A percentile compares a stretch with the other conserved stretches of the same genome.
phyloP scores from a whole-genome alignment of 768 basidiomycete species.

The Boletus vermiculosoides region DNA sequence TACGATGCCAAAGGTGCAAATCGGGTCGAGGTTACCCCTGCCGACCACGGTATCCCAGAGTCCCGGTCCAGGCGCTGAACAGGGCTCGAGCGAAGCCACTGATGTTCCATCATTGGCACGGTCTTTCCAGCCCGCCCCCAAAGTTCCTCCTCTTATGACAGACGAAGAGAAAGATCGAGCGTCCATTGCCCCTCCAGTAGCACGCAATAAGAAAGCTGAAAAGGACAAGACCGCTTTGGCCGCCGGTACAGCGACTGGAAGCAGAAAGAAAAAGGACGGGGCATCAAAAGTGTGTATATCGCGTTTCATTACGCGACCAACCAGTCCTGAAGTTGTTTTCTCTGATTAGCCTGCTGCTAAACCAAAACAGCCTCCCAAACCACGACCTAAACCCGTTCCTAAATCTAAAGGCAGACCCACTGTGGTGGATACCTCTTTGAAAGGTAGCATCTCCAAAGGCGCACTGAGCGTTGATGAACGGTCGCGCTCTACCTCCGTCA shows the following conservation, averaged over 20 bases:
- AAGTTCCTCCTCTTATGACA: constrained; percentile 7
- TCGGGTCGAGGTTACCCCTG: background rate
- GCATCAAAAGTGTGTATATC: constrained; percentile 21
- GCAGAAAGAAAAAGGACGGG: constrained; percentile 37
- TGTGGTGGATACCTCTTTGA: constrained; percentile 13
- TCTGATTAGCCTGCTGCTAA: constrained; percentile 22
- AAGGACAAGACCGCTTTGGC: constrained; percentile 19
- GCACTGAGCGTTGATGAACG: constrained; percentile 38
- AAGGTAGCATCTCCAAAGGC: constrained; percentile 19
- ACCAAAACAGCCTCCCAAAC: constrained; percentile 32
- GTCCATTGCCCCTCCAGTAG: constrained; percentile 58
- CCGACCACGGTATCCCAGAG: background rate
- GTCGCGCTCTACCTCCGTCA: constrained; percentile 69
- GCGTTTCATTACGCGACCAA: background rate
- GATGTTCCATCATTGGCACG: constrained; percentile 1
- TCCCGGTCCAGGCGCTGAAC: background rate
- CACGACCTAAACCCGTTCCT: constrained; percentile 30
- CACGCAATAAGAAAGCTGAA: constrained; percentile 25
- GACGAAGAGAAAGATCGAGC: constrained; percentile 40
- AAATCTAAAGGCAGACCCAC: constrained; percentile 30
- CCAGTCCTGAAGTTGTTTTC: background rate
- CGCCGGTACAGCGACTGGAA: constrained; percentile 17
- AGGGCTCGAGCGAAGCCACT: background rate
- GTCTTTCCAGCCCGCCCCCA: constrained; percentile 9
- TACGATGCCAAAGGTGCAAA: background rate